Evolutionary conservation across 2,329 filamentous ascomycete species (phyloP).

Genomic region (Apiospora koreana): DNA sequence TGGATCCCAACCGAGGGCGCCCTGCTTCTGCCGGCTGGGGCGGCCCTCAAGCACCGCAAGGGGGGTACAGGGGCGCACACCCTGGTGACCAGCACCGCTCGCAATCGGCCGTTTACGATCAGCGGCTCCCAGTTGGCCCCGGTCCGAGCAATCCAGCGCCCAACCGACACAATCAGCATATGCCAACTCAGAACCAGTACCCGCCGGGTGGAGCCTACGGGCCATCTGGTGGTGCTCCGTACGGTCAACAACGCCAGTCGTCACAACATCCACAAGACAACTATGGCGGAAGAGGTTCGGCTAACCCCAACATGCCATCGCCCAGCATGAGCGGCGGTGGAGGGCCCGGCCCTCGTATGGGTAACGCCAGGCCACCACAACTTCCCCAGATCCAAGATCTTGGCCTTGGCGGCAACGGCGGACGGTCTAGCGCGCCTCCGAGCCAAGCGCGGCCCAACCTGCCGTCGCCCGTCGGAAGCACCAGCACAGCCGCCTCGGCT

Average conservation of each 20-base stretch:
- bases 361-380: not conserved
- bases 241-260: conserved; percentile 40
- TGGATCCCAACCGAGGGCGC: conserved; percentile 43
- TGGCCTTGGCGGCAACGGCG: conserved; percentile 19
- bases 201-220: conserved; percentile 25
- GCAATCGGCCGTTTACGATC: conserved; percentile 7
- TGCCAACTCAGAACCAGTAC: conserved; percentile 26
- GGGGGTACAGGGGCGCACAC: conserved; percentile 27
- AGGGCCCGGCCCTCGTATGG: not conserved
- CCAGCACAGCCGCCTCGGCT: conserved; percentile 30
- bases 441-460: conserved; percentile 26
- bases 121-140: conserved; percentile 27
- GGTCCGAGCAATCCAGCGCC: conserved; percentile 34
- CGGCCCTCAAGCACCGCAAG: conserved; percentile 40
- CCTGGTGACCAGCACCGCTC: not conserved
- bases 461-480: conserved; percentile 29
- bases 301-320: conserved; percentile 19
- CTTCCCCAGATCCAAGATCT: not conserved
- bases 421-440: conserved; percentile 39
- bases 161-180: conserved; percentile 35
- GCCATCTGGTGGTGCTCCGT: conserved; percentile 28
- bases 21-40: conserved; percentile 47
- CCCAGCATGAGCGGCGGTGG: conserved; percentile 26
- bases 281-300: conserved; percentile 27
- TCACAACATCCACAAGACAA: conserved; percentile 29